Conservation (phyloP, 306 rosid species). For the Cucumis cinereus region DNA sequence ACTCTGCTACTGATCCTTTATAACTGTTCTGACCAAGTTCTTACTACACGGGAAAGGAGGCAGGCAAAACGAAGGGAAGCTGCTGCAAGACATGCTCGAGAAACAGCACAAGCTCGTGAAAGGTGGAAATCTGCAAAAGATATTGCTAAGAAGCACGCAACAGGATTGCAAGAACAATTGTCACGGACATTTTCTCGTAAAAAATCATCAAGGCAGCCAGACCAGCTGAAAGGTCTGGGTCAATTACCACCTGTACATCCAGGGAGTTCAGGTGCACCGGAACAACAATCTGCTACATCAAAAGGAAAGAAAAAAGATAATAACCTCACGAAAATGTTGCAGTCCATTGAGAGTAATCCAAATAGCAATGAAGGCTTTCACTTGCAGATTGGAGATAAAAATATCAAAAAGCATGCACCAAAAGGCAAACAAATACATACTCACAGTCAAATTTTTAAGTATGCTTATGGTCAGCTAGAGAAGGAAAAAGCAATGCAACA, state of each 20-base stretch:
- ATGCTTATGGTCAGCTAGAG: slow-evolving; percentile 74
- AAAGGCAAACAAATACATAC: slow-evolving; percentile 46
- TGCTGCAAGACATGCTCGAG: slow-evolving; percentile 61
- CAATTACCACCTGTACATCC: slow-evolving; percentile 22
- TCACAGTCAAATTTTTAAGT: slow-evolving; percentile 70
- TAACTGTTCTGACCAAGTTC: slow-evolving; percentile 71
- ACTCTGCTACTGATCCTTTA: slow-evolving; percentile 40
- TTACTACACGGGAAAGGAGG: slow-evolving; percentile 57
- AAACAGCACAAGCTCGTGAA: slow-evolving; percentile 62
- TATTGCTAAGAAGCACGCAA: slow-evolving; percentile 33
- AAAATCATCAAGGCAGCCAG: slow-evolving; percentile 31
- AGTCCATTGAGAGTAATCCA: slow-evolving; percentile 40
- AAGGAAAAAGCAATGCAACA: slow-evolving; percentile 81
- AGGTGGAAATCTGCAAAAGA: slow-evolving; percentile 62
- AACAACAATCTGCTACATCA: slow-evolving; percentile 18
- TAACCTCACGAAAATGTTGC: slow-evolving; percentile 48
- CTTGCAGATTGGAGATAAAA: slow-evolving; percentile 55
- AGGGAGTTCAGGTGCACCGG: slow-evolving; percentile 23
- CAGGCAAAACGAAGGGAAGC: slow-evolving; percentile 61
- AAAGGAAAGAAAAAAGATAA: slow-evolving; percentile 30
- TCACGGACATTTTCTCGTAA: slow-evolving; percentile 58
- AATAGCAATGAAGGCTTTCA: slow-evolving; percentile 43
- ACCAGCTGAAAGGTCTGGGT: slow-evolving; percentile 14
- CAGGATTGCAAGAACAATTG: slow-evolving; percentile 35
- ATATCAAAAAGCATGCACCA: slow-evolving; percentile 45